A percentile compares a stretch with the other conserved stretches of the same genome.
phyloP scores from a whole-genome alignment of 352 stramenopile species.

The Lagenidium giganteum region DNA sequence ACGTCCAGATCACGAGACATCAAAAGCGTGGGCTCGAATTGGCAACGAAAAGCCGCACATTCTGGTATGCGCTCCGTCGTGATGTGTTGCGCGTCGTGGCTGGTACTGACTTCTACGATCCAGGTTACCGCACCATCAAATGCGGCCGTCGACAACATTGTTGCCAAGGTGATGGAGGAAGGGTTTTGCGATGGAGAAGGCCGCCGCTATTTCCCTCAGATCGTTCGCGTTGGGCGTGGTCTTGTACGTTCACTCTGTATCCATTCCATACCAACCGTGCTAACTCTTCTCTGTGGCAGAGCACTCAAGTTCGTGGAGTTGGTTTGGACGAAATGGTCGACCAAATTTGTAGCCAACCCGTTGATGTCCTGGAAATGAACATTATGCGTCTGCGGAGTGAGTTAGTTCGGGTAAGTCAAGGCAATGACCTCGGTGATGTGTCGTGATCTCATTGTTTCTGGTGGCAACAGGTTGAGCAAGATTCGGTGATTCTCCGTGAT shows the following conservation, averaged over 20 bases:
- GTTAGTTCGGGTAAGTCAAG: conserved; percentile 37
- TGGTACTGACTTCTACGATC: neutral
- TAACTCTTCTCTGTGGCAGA: conserved; percentile 28
- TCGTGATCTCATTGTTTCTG: neutral
- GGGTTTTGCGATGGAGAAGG: conserved; percentile 94
- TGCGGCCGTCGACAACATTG: conserved; percentile 95
- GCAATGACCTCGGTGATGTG: no score
- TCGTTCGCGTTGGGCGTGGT: conserved; percentile 89
- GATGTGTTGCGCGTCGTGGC: neutral
- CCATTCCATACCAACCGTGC: no score
- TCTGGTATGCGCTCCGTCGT: conserved; percentile 35
- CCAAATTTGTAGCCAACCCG: conserved; percentile 68
- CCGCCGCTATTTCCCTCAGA: conserved; percentile 92
- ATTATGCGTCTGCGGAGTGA: conserved; percentile 45
- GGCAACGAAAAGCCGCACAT: conserved; percentile 92
- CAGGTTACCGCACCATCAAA: conserved; percentile 92
- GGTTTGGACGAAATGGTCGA: conserved; percentile 82
- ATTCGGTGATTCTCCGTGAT: conserved; percentile 60
- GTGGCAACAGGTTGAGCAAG: conserved; percentile 52
- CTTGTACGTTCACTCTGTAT: conserved; percentile 38
- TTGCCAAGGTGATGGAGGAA: conserved; percentile 95
- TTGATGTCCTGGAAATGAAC: conserved; percentile 67
- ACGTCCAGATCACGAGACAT: conserved; percentile 75
- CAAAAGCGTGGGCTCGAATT: conserved; percentile 73
- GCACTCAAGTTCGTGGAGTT: conserved; percentile 69